Conservation (phyloP, 495 filamentous ascomycete species). For the Lasiosphaeriaceae sp. region DNA sequence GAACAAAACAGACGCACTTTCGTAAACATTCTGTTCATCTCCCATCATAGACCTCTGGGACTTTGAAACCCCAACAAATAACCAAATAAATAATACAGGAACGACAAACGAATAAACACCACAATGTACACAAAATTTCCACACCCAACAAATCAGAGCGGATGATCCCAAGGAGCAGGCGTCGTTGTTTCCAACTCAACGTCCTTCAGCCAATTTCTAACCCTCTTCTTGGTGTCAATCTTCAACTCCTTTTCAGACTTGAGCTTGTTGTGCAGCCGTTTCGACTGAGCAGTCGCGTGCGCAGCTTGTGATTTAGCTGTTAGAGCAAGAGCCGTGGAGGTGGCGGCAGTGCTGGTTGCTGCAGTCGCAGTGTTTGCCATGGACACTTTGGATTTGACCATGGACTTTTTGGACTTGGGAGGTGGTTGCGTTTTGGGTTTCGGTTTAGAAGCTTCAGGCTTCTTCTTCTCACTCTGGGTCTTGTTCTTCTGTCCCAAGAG, state of each 20-base stretch:
- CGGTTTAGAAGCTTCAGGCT: too few relatives aligned
- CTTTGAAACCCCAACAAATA: too few relatives aligned
- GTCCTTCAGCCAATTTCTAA: conserved; percentile 20
- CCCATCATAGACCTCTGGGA: too few relatives aligned
- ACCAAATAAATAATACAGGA: too few relatives aligned
- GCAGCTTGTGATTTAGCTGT: not conserved
- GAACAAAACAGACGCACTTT: too few relatives aligned
- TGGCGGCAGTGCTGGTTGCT: not conserved
- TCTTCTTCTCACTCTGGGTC: too few relatives aligned
- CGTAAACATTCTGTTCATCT: too few relatives aligned
- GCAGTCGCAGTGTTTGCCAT: not conserved
- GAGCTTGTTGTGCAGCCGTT: conserved; percentile 18
- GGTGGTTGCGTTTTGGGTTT: not conserved
- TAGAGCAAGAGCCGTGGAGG: not conserved
- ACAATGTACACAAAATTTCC: too few relatives aligned
- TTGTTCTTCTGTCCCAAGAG: too few relatives aligned
- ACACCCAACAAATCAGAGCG: not conserved
- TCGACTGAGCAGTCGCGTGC: not conserved
- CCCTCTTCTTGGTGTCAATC: conserved; percentile 19
- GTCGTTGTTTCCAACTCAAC: conserved; percentile 8
- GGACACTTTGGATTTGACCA: too few relatives aligned
- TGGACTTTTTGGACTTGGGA: not conserved
- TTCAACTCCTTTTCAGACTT: conserved; percentile 23
- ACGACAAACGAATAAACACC: too few relatives aligned
- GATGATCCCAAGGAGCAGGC: not conserved